phyloP scores from a whole-genome alignment of 2,329 filamentous ascomycete genomes.

The Colletotrichum sojae region DNA sequence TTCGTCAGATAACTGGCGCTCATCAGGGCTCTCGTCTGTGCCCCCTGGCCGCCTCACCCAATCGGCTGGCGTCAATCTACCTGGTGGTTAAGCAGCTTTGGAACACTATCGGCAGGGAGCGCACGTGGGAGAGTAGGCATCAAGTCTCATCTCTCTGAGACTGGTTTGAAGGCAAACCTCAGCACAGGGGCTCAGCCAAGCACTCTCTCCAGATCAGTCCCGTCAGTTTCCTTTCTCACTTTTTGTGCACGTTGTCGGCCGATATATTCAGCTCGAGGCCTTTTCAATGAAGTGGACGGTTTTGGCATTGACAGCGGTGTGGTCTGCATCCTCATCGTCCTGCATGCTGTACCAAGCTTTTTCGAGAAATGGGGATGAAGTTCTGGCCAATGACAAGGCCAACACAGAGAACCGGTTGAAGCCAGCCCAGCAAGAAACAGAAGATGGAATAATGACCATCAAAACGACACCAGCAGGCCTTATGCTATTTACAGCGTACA shows the following conservation, averaged over 20 bases:
- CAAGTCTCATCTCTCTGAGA: slow-evolving; percentile 23
- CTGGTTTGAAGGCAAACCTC: slow-evolving; percentile 22
- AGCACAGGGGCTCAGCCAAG: slow-evolving; percentile 14
- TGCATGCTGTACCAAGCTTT: too few relatives aligned
- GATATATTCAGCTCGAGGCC: neutral
- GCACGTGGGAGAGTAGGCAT: slow-evolving; percentile 33
- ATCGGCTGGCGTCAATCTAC: slow-evolving; percentile 17
- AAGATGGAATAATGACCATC: too few relatives aligned
- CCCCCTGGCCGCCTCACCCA: slow-evolving; percentile 7
- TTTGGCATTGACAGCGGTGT: too few relatives aligned
- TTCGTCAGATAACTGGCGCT: slow-evolving; percentile 34
- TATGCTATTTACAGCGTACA: too few relatives aligned
- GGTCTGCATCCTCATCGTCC: too few relatives aligned
- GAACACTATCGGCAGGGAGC: slow-evolving; percentile 33
- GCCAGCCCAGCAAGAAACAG: too few relatives aligned
- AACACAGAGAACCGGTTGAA: too few relatives aligned
- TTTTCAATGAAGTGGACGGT: too few relatives aligned
- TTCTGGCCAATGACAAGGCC: too few relatives aligned
- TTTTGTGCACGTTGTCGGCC: neutral
- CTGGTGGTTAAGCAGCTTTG: slow-evolving; percentile 10
- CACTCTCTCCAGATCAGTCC: neutral
- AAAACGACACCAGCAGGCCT: too few relatives aligned
- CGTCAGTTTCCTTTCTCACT: neutral
- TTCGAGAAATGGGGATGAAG: too few relatives aligned
- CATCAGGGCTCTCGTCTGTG: slow-evolving; percentile 8